Conservation (phyloP, 495 filamentous ascomycete species). For the Hypoxylon fragiforme region DNA sequence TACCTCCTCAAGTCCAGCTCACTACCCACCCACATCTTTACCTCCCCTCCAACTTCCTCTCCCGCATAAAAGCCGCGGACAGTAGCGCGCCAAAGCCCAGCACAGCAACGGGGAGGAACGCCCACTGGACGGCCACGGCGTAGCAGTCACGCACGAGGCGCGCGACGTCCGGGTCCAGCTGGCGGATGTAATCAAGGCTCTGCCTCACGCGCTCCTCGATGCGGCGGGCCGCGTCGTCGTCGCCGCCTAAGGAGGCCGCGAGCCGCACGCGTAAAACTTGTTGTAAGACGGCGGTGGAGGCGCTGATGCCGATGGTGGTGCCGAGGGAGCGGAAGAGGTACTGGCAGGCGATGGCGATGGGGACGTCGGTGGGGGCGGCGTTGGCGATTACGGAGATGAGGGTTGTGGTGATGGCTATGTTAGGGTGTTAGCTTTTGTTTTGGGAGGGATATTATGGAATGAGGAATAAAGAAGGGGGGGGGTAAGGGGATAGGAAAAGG, state of each 20-base stretch:
- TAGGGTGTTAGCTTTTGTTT: conserved; percentile 5
- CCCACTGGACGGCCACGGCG: conserved; percentile 40
- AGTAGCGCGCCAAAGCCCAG: conserved; percentile 34
- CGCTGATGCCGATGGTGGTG: conserved; percentile 71
- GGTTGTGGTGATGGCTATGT: conserved; percentile 69
- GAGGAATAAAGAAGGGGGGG: neutral
- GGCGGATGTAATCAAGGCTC: conserved; percentile 71
- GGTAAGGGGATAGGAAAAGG: neutral
- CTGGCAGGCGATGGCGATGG: conserved; percentile 79
- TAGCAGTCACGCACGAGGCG: conserved; percentile 72
- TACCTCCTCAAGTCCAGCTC: no score
- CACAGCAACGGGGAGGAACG: conserved; percentile 39
- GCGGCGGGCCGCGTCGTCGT: conserved; percentile 62
- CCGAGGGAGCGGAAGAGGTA: conserved; percentile 87
- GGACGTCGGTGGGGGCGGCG: conserved; percentile 66
- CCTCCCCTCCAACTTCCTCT: conserved; percentile 46
- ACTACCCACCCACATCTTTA: conserved; percentile 1
- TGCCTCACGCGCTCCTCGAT: conserved; percentile 74
- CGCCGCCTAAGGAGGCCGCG: conserved; percentile 47
- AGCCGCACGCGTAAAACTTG: conserved; percentile 65
- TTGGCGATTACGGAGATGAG: conserved; percentile 69
- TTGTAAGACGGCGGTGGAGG: conserved; percentile 74
- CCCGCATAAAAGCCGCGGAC: conserved; percentile 42
- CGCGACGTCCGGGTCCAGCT: conserved; percentile 63
- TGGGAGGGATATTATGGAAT: no score